These are phyloP conservation scores for Saccharomycopsis malanga DNA, from an alignment of 805 yeast genomes.

Conservation along the genomic window DNA sequence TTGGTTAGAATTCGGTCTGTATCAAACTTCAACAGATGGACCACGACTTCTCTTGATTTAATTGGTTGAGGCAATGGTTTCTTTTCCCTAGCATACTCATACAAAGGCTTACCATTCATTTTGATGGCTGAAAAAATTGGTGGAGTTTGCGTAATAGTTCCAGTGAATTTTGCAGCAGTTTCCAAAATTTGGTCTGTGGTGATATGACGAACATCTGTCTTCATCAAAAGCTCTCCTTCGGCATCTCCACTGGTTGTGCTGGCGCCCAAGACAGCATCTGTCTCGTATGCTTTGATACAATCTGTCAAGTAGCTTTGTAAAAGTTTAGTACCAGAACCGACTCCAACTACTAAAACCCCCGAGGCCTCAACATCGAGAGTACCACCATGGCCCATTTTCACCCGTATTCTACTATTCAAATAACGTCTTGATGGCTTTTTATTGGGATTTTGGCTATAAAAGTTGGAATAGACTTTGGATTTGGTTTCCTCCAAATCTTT, in stretches of 20 bases:
- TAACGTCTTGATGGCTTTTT: slow-evolving; percentile 43
- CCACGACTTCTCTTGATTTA: slow-evolving; percentile 62
- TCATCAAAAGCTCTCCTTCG: slow-evolving; percentile 73
- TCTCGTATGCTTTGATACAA: slow-evolving; percentile 72
- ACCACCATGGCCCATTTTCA: slow-evolving; percentile 98
- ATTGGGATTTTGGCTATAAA: slow-evolving; percentile 30
- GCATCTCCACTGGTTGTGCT: slow-evolving; percentile 92
- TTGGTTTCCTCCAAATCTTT: slow-evolving; percentile 45
- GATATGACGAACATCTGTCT: slow-evolving; percentile 50
- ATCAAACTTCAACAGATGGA: slow-evolving; percentile 47
- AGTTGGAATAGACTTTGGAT: slow-evolving; percentile 38
- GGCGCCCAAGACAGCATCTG: slow-evolving; percentile 80
- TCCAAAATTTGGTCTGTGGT: slow-evolving; percentile 43
- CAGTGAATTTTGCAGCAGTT: slow-evolving; percentile 62
- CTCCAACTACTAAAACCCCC: slow-evolving; percentile 89
- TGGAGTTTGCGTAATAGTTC: slow-evolving; percentile 80
- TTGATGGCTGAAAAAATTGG: slow-evolving; percentile 93
- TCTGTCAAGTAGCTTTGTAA: slow-evolving; percentile 65
- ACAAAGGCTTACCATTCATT: slow-evolving; percentile 88
- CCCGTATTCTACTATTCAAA: slow-evolving; percentile 43
- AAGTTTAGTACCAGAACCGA: slow-evolving; percentile 86
- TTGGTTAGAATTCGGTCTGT: slow-evolving; percentile 40
- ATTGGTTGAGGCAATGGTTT: slow-evolving; percentile 79
- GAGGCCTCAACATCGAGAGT: slow-evolving; percentile 93
- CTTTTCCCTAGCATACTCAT: slow-evolving; percentile 90